These are phyloP conservation scores for Dactylellina parvicollis DNA, from an alignment of 2,329 filamentous ascomycete genomes.

Conservation along the genomic window DNA sequence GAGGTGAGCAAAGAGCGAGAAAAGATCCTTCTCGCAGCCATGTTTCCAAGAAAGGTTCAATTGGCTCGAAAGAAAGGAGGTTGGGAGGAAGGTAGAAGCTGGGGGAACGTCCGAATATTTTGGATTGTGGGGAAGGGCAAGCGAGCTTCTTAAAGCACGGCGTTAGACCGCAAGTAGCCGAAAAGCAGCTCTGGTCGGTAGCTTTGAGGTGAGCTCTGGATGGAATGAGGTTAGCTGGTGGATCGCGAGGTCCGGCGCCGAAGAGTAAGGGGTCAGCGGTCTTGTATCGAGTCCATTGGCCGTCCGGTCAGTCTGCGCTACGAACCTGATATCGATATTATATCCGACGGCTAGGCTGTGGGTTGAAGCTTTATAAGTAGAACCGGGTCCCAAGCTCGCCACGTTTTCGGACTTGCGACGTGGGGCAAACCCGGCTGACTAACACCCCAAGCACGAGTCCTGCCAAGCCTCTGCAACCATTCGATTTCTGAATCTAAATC, in stretches of 20 bases:
- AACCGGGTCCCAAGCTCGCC: conserved; percentile 23
- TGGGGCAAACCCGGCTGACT: conserved; percentile 33
- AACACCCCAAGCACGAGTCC: conserved; percentile 30
- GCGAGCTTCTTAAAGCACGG: conserved; percentile 39
- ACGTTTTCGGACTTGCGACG: conserved; percentile 44
- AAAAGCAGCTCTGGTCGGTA: conserved; percentile 5
- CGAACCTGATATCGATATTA: conserved; percentile 5
- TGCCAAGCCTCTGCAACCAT: background rate
- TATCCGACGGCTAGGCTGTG: background rate
- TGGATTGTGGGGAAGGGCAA: conserved; percentile 32
- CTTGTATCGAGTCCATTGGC: background rate
- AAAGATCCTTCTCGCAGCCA: conserved; percentile 55
- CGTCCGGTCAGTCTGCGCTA: background rate
- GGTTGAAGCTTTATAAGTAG: background rate
- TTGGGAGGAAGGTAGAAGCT: conserved; percentile 9
- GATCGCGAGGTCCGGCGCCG: background rate
- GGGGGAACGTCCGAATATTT: conserved; percentile 18
- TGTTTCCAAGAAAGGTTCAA: conserved; percentile 9
- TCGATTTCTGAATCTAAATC: too few relatives aligned
- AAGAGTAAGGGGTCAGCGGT: background rate
- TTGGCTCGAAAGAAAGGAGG: conserved; percentile 39
- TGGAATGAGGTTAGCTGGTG: conserved; percentile 4
- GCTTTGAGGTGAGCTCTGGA: conserved; percentile 25
- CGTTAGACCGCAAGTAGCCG: conserved; percentile 50
- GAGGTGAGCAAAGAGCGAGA: conserved; percentile 49